Base-by-base conservation (phyloP, 169 alveolate genomes). In the Plasmodium malariae region DNA sequence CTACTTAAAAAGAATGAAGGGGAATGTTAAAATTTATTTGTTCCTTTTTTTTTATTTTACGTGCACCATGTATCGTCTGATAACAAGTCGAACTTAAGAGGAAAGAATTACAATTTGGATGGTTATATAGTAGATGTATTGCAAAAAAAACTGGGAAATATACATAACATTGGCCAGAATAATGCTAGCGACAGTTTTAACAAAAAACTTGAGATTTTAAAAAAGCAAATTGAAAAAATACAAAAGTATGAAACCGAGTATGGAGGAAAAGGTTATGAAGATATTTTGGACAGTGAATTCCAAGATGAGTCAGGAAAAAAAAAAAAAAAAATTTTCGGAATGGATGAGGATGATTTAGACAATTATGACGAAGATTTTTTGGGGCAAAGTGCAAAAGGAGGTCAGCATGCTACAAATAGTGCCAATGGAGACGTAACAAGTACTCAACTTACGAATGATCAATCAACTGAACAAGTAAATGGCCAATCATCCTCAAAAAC, bases 191-290 rank as follows among this genome's bases (percentile, higher is more conserved):
- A 73, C 9, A 12, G 6, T 21, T 34, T 49, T 3, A 32, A 36
- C n/a, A 57, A 54, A 34, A 48, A 73, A 55, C 19, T 34, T 34
- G 57, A 73, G 28, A 1, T 17, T 1, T 55, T 73, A 24, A 73
- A 73, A 43, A 73, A 73, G 3, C 55, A 73, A 26, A 51, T 73
- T 34, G 62, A 73, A 5, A 26, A 73, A 14, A 12, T 55, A 36
- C 55, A 73, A 1, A 57, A 55, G n/a, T 24, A 55, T 1, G 30
- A 55, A 21, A 12, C 21, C 0, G 32, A 21, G 0, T 14, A 40
- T 17, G 19, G 45, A 30, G 34, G 60, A 55, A 48, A 21, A 0
- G 17, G 32, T 11, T 21, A 32, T 17, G 36, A 9, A 34, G 37
- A 51, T 1, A 36, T 6, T 32, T 6, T 30, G 9, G 57, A 51